These are phyloP conservation scores for Penicillium sp. DNA, from an alignment of 2,329 filamentous ascomycete genomes.

Conservation along the genomic window DNA sequence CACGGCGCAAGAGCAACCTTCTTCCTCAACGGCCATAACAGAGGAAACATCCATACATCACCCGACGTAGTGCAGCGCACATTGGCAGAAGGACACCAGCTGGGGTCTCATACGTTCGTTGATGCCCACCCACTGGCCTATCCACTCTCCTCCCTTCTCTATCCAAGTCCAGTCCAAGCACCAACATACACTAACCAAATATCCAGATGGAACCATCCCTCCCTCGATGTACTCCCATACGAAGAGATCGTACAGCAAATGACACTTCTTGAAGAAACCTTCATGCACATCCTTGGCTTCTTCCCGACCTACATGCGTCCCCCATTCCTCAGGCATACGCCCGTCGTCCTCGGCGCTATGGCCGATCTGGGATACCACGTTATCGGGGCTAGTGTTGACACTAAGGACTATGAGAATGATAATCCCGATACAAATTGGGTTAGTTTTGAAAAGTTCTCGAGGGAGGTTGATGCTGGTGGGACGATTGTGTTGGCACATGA, in stretches of 20 bases:
- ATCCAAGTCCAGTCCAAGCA: not conserved
- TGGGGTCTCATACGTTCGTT: constrained; percentile 43
- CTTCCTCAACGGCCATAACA: constrained; percentile 47
- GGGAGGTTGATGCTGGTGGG: constrained; percentile 27
- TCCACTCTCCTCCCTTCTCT: not conserved
- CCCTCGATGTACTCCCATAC: constrained; percentile 30
- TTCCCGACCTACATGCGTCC: constrained; percentile 44
- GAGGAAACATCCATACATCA: constrained; percentile 25
- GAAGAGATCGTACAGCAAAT: constrained; percentile 33
- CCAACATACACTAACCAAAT: not conserved
- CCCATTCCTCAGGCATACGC: constrained; percentile 36
- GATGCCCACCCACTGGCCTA: constrained; percentile 1
- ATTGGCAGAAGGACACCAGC: constrained; percentile 37
- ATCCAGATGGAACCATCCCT: constrained; percentile 34
- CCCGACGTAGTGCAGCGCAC: constrained; percentile 26
- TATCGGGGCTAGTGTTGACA: constrained; percentile 37
- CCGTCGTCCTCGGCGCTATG: constrained; percentile 30
- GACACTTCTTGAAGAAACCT: constrained; percentile 34
- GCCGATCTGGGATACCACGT: constrained; percentile 40
- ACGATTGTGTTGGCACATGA: constrained; percentile 33
- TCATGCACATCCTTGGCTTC: constrained; percentile 36
- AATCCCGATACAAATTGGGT: constrained; percentile 22
- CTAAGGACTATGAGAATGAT: constrained; percentile 36
- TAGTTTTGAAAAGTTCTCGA: constrained; percentile 27
- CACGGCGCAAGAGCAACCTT: constrained; percentile 57